Evolutionary conservation across 208 protist species (phyloP), one percentile per base, ranked within the genome.

Genomic region (Borovskyia barvae): DNA sequence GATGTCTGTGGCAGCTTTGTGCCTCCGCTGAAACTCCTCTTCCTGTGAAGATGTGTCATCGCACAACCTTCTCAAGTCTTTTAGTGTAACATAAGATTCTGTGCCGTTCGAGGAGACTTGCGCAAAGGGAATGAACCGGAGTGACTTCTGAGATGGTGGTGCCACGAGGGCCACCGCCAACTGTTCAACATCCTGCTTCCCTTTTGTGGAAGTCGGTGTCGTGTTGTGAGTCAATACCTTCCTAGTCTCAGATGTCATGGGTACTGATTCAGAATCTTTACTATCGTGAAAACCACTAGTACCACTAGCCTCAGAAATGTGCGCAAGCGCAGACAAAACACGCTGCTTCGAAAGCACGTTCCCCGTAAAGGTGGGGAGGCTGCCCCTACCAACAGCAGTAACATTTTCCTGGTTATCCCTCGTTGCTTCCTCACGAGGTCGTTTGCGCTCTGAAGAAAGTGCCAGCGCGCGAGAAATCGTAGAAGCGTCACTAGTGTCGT

Each of bases 91-190:
- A 20, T 79, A 63, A 28, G 30, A 55, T 42, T 87, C 65, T 2
- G 26, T 45, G 25, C 82, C 85, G 64, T 74, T 55, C 3, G 7
- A 40, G 4, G 47, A 45, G 5, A 32, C 42, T 15, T 49, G 77
- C 22, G 74, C 59, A 54, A 91, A 94, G 5, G 87, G 87, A 39
- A 87, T 72, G 75, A 88, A 91, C 8, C 61, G 55, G 20, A 58
- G 22, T 14, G 47, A 41, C 2, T 30, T 36, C 24, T 55, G 19
- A 25, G 42, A 29, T 35, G 22, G 26, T 8, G n/a, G n/a, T n/a
- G n/a, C n/a, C n/a, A n/a, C n/a, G n/a, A n/a, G n/a, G n/a, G n/a
- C n/a, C n/a, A n/a, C n/a, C n/a, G n/a, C n/a, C n/a, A n/a, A n/a
- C n/a, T n/a, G n/a, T n/a, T n/a, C n/a, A n/a, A n/a, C n/a, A n/a